Evolutionary conservation across 768 basidiomycete species (phyloP).

Genomic region (Suillus cothurnatus): DNA sequence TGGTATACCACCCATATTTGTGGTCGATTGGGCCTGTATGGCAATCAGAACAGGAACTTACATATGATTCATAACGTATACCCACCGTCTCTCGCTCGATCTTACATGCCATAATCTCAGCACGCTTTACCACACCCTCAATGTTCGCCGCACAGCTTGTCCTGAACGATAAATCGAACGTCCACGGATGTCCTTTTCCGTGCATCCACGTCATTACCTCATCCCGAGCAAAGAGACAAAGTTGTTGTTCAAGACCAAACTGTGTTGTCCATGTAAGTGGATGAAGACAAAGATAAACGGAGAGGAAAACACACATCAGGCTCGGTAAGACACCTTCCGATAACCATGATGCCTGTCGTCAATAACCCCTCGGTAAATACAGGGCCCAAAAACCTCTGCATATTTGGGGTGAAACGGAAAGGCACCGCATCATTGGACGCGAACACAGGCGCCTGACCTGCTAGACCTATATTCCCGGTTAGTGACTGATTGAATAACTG

Average conservation of each 20-base stretch:
- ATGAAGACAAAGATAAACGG: neutral
- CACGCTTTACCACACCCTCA: constrained; percentile 76
- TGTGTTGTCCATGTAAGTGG: constrained; percentile 31
- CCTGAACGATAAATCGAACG: constrained; percentile 60
- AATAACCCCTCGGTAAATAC: constrained; percentile 89
- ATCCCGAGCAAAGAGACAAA: constrained; percentile 90
- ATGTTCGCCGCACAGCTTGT: constrained; percentile 58
- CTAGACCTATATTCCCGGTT: constrained; percentile 22
- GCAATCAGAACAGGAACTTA: neutral
- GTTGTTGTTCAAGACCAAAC: constrained; percentile 92
- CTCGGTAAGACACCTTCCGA: constrained; percentile 86
- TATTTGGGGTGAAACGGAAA: constrained; percentile 96
- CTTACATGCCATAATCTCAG: constrained; percentile 85
- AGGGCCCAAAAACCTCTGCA: constrained; percentile 91
- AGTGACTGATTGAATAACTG: neutral
- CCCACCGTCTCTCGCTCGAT: constrained; percentile 79
- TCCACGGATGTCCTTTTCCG: constrained; percentile 56
- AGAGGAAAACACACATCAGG: constrained; percentile 66
- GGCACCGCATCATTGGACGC: constrained; percentile 86
- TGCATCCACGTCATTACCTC: constrained; percentile 83
- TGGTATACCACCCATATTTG: constrained; percentile 35
- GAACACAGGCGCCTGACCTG: constrained; percentile 58
- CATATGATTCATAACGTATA: neutral
- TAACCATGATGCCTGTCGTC: constrained; percentile 85
- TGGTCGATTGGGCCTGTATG: constrained; percentile 20